phyloP scores from a whole-genome alignment of 176 grass and related monocot species.

The Pontederia paniculata region DNA sequence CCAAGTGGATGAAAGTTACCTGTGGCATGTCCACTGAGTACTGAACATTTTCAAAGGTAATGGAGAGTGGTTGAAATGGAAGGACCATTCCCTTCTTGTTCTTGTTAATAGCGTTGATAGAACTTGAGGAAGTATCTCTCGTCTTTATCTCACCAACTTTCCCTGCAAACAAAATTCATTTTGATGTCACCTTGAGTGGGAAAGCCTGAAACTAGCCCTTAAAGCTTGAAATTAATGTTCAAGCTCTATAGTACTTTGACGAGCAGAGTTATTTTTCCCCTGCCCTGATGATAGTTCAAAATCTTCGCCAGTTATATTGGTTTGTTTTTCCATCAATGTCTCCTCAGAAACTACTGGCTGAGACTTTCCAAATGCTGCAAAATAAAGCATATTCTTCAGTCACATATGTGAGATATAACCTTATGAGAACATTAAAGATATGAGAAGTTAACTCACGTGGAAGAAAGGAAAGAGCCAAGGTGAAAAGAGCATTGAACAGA shows the following conservation, averaged over 20 bases:
- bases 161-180: background rate
- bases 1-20: conserved; percentile 25
- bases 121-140: too few relatives aligned
- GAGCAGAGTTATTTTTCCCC: conserved; percentile 11
- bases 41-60: conserved; percentile 62
- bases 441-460: conserved; percentile 22
- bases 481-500: conserved; percentile 72
- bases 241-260: conserved; percentile 15
- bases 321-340: conserved; percentile 52
- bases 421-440: background rate
- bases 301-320: conserved; percentile 45
- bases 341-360: conserved; percentile 62
- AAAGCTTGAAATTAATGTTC: background rate
- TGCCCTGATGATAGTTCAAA: conserved; percentile 24
- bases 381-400: background rate
- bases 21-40: conserved; percentile 96
- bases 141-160: background rate
- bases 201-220: background rate
- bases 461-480: conserved; percentile 61
- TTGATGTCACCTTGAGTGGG: background rate
- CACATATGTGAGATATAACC: too few relatives aligned
- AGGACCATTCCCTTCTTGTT: conserved; percentile 76
- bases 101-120: conserved; percentile 11
- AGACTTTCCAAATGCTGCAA: conserved; percentile 66
- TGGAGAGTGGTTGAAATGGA: conserved; percentile 70